These are phyloP conservation scores for Astragalus membranaceus DNA, from an alignment of 306 rosid genomes.

Conservation along the genomic window DNA sequence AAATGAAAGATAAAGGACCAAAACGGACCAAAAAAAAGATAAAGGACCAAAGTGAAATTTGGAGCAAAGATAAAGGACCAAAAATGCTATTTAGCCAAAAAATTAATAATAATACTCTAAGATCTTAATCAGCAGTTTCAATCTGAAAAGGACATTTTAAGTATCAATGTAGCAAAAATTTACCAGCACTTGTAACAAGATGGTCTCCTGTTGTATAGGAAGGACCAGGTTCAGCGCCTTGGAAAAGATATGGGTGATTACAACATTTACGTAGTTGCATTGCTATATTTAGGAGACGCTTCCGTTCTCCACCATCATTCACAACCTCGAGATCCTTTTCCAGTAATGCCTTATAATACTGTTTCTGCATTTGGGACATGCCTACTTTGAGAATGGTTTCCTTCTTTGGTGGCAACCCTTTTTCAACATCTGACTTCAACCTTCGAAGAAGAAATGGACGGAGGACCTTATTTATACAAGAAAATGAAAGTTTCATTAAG, in stretches of 20 bases:
- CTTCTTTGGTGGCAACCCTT: conserved; percentile 94
- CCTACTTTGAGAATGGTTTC: conserved; percentile 98
- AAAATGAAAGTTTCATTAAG: not conserved
- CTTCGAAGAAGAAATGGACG: conserved; percentile 97
- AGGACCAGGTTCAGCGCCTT: conserved; percentile 99
- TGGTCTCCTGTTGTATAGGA: conserved; percentile 97
- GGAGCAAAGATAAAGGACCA: no score
- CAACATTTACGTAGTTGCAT: conserved; percentile 99
- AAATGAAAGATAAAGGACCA: no score
- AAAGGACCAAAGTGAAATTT: no score
- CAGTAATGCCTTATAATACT: conserved; percentile 80
- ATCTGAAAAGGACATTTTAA: not conserved
- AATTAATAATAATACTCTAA: not conserved
- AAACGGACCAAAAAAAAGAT: no score
- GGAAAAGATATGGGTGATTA: conserved; percentile 96
- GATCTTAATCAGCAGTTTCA: not conserved
- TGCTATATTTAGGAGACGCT: conserved; percentile 92
- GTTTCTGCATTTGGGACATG: conserved; percentile 98
- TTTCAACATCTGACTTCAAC: conserved; percentile 96
- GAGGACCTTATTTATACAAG: conserved; percentile 54
- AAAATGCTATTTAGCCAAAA: no score
- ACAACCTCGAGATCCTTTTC: conserved; percentile 99
- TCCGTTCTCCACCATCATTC: conserved; percentile 98
- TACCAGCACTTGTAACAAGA: conserved; percentile 89
- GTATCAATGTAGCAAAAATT: conserved; percentile 16